phyloP scores from a whole-genome alignment of 2,329 filamentous ascomycete genomes.

The Ceratocystis huliohia region DNA sequence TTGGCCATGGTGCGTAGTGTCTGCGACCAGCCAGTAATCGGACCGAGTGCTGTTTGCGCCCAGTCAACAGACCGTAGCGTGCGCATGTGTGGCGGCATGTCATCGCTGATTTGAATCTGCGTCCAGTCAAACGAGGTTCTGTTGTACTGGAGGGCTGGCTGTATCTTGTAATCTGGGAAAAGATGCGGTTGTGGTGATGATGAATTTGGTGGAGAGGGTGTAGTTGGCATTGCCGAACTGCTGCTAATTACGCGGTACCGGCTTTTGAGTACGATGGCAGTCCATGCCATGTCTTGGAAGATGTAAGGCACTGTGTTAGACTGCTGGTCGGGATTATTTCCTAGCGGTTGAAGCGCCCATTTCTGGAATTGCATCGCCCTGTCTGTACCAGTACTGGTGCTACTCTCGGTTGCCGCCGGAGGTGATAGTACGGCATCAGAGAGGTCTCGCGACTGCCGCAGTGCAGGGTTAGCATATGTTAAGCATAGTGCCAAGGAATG shows the following conservation, averaged over 20 bases:
- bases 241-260: conserved; percentile 58
- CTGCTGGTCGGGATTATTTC: conserved; percentile 26
- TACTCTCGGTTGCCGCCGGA: background rate
- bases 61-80: conserved; percentile 63
- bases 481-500: conserved; percentile 44
- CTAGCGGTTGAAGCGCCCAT: conserved; percentile 1
- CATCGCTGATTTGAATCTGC: conserved; percentile 48
- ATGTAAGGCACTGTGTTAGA: conserved; percentile 33
- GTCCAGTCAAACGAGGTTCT: conserved; percentile 69
- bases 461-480: conserved; percentile 54
- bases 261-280: conserved; percentile 53
- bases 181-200: background rate
- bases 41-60: conserved; percentile 58
- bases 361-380: background rate
- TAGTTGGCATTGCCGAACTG: conserved; percentile 25
- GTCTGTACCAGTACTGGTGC: no score
- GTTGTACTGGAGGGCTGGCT: conserved; percentile 28
- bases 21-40: conserved; percentile 59
- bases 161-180: conserved; percentile 23
- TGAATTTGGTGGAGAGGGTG: background rate
- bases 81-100: conserved; percentile 56
- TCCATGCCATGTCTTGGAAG: conserved; percentile 58
- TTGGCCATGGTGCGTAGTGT: conserved; percentile 70
- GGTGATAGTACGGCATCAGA: background rate
- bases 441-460: conserved; percentile 44